Conservation (phyloP, 1,139 yeast genomes). For the Candida buenavistaensis region DNA sequence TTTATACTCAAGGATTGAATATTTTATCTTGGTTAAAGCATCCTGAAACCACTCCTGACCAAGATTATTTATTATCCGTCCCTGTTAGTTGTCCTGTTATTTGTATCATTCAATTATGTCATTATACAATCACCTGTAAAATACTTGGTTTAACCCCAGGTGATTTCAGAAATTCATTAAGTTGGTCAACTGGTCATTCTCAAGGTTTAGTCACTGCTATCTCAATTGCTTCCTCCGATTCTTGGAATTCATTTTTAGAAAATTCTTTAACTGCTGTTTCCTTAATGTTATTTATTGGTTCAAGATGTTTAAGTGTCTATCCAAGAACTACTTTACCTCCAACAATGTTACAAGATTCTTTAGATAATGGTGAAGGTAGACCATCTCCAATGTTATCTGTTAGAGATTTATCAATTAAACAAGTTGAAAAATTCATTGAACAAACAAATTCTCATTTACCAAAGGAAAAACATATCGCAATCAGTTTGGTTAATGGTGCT, state of each 20-base stretch:
- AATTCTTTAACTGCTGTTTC: conserved; percentile 79
- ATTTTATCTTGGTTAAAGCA: conserved; percentile 81
- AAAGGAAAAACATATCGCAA: conserved; percentile 82
- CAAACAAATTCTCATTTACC: conserved; percentile 94
- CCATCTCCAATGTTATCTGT: conserved; percentile 98
- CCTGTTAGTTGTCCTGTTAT: conserved; percentile 96
- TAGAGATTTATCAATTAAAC: conserved; percentile 78
- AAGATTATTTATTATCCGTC: conserved; percentile 82
- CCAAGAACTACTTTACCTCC: conserved; percentile 96
- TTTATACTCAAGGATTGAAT: conserved; percentile 92
- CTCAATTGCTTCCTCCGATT: conserved; percentile 80
- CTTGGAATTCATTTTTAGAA: conserved; percentile 80
- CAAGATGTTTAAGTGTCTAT: conserved; percentile 84
- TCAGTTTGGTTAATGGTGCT: conserved; percentile 93
- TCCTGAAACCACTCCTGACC: conserved; percentile 87
- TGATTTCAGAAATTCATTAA: conserved; percentile 64
- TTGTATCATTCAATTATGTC: conserved; percentile 92
- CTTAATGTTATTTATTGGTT: conserved; percentile 87
- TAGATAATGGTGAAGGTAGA: conserved; percentile 91
- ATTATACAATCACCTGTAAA: conserved; percentile 85
- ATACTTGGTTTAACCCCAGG: conserved; percentile 89
- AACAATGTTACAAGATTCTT: conserved; percentile 86
- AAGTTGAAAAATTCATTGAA: conserved; percentile 76
- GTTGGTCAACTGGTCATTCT: conserved; percentile 95
- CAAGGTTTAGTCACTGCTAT: conserved; percentile 96